Conservation (phyloP, 495 filamentous ascomycete genomes). For the Aspergillus funiculosus region DNA sequence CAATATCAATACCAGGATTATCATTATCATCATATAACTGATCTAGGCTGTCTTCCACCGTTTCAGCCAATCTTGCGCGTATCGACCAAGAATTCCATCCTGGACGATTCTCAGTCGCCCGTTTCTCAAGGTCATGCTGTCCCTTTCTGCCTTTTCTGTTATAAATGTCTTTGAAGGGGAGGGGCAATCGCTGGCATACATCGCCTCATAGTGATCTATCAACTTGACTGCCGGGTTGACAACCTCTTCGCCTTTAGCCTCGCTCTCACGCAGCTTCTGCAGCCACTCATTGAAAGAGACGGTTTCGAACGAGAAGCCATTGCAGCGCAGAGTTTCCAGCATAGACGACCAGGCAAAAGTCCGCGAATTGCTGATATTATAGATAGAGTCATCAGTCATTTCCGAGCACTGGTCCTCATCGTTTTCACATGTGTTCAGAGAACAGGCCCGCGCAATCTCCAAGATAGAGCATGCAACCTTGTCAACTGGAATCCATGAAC, state of each 20-base stretch:
- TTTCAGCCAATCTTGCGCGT: slow-evolving; percentile 33
- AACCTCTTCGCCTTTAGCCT: slow-evolving; percentile 40
- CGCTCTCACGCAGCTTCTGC: slow-evolving; percentile 34
- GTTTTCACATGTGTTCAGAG: background rate
- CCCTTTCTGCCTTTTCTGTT: slow-evolving; percentile 33
- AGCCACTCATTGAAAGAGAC: slow-evolving; percentile 48
- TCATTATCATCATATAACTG: background rate
- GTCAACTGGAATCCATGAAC: slow-evolving; percentile 55
- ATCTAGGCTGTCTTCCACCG: slow-evolving; percentile 22
- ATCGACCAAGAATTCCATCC: slow-evolving; percentile 33
- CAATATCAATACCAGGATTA: background rate
- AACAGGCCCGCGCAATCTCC: slow-evolving; percentile 39
- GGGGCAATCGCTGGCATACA: slow-evolving; percentile 18
- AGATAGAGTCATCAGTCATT: slow-evolving; percentile 35
- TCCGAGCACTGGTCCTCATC: background rate
- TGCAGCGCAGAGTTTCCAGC: slow-evolving; percentile 38
- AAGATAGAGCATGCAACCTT: slow-evolving; percentile 42
- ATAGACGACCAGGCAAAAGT: slow-evolving; percentile 50
- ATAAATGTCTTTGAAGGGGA: slow-evolving; percentile 20
- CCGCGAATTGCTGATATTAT: slow-evolving; percentile 48
- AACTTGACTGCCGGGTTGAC: slow-evolving; percentile 56
- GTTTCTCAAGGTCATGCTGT: slow-evolving; percentile 33
- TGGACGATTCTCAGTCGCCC: slow-evolving; percentile 31
- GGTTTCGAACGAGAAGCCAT: slow-evolving; percentile 42
- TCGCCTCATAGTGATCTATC: slow-evolving; percentile 46